phyloP scores from a whole-genome alignment of 768 basidiomycete species.

The Lactarius trivialis region DNA sequence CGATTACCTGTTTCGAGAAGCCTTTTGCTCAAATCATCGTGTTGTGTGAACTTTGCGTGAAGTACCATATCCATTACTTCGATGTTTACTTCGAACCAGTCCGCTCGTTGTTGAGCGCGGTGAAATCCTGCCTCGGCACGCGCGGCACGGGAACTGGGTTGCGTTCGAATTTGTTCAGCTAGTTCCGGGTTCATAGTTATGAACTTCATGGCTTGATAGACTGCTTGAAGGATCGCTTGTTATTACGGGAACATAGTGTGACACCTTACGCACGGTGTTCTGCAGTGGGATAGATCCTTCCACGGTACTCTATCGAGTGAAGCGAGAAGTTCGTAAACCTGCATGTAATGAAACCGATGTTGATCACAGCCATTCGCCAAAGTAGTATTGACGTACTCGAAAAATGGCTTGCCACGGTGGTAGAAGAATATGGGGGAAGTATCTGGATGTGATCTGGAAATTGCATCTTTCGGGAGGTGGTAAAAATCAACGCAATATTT shows the following conservation, averaged over 20 bases:
- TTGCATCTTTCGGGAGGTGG: not conserved
- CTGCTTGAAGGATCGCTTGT: not conserved
- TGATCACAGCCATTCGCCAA: not conserved
- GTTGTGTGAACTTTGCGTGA: constrained; percentile 39
- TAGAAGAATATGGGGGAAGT: constrained; percentile 16
- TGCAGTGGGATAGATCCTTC: constrained; percentile 17
- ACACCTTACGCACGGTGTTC: constrained; percentile 19
- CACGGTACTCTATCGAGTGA: constrained; percentile 12
- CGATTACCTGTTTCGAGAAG: constrained; percentile 35
- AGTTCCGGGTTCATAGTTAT: not conserved
- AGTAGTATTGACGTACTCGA: constrained; percentile 1
- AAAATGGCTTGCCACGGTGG: constrained; percentile 11
- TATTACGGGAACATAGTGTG: not conserved
- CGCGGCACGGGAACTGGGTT: constrained; percentile 17
- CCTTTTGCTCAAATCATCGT: constrained; percentile 31
- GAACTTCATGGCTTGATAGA: constrained; percentile 22
- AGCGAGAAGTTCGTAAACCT: constrained; percentile 23
- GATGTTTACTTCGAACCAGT: constrained; percentile 22
- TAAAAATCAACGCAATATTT: not conserved
- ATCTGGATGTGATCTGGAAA: not conserved
- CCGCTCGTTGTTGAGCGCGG: constrained; percentile 14
- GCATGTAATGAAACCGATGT: not conserved
- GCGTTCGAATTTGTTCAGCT: constrained; percentile 17
- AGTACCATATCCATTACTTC: constrained; percentile 36
- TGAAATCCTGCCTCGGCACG: constrained; percentile 14